Evolutionary conservation across 2,329 filamentous ascomycete species (phyloP).

Genomic region (Lomentospora prolificans): DNA sequence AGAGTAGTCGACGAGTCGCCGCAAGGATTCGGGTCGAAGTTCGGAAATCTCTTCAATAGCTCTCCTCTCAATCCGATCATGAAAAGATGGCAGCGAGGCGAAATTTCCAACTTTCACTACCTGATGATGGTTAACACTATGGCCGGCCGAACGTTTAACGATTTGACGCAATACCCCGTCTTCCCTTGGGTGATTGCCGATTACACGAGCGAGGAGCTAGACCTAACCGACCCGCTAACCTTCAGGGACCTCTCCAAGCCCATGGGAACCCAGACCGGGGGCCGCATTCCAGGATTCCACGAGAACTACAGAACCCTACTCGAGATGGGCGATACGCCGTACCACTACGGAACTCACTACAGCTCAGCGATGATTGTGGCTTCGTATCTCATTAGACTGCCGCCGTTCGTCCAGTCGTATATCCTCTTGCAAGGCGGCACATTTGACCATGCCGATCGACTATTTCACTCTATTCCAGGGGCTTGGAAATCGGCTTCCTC

Average conservation of each 20-base stretch:
- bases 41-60: slow-evolving; percentile 85
- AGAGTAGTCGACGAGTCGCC: slow-evolving; percentile 52
- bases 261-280: slow-evolving; percentile 81
- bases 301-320: slow-evolving; percentile 80
- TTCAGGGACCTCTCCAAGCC: slow-evolving; percentile 91
- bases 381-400: slow-evolving; percentile 87
- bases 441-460: slow-evolving; percentile 89
- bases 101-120: slow-evolving; percentile 98
- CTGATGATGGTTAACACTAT: slow-evolving; percentile 98
- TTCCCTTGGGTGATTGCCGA: slow-evolving; percentile 97
- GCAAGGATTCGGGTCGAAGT: slow-evolving; percentile 68
- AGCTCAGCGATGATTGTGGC: slow-evolving; percentile 98
- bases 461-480: slow-evolving; percentile 88
- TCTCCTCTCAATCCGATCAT: slow-evolving; percentile 75
- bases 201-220: slow-evolving; percentile 87
- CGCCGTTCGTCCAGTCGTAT: slow-evolving; percentile 94
- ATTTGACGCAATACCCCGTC: slow-evolving; percentile 94
- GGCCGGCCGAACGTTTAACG: slow-evolving; percentile 94
- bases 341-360: slow-evolving; percentile 97
- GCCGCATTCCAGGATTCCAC: slow-evolving; percentile 67
- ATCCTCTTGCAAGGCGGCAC: slow-evolving; percentile 88
- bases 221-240: slow-evolving; percentile 71
- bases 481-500: slow-evolving; percentile 85
- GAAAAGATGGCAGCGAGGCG: slow-evolving; percentile 81
- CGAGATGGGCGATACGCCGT: slow-evolving; percentile 86